These are phyloP conservation scores for Fusarium lyarnte DNA, from an alignment of 2,329 filamentous ascomycete genomes.

Conservation along the genomic window DNA sequence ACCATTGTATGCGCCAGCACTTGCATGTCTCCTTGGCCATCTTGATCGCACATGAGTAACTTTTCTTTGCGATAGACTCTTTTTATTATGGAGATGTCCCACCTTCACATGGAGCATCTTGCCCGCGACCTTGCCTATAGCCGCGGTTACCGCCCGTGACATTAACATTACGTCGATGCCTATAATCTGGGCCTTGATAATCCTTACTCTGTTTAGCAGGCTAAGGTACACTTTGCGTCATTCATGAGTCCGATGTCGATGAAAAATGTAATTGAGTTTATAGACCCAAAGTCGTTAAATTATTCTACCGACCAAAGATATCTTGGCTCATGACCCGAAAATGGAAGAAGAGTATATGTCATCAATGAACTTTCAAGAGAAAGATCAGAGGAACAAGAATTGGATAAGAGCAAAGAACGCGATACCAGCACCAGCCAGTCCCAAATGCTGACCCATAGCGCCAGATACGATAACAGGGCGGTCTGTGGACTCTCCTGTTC, in stretches of 20 bases:
- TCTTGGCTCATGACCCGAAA: background rate
- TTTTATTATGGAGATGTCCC: conserved; percentile 13
- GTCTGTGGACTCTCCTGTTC: background rate
- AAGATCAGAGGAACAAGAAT: background rate
- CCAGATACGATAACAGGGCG: conserved; percentile 11
- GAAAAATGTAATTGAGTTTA: background rate
- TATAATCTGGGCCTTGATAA: background rate
- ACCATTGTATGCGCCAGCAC: background rate
- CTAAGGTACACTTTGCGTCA: background rate
- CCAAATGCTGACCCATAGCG: background rate
- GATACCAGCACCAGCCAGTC: background rate
- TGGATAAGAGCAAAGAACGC: background rate
- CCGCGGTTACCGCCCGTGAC: conserved; percentile 2
- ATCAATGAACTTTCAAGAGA: background rate
- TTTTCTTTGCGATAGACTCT: background rate
- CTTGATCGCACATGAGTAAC: background rate
- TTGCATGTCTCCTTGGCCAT: background rate
- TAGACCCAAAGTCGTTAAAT: background rate
- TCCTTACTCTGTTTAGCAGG: background rate
- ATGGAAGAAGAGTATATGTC: background rate
- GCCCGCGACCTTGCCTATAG: background rate
- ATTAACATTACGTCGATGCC: background rate
- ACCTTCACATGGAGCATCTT: background rate
- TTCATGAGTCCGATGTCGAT: background rate
- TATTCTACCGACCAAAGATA: background rate